phyloP scores from a whole-genome alignment of 495 filamentous ascomycete genomes.

The Wilcoxina mikolae region DNA sequence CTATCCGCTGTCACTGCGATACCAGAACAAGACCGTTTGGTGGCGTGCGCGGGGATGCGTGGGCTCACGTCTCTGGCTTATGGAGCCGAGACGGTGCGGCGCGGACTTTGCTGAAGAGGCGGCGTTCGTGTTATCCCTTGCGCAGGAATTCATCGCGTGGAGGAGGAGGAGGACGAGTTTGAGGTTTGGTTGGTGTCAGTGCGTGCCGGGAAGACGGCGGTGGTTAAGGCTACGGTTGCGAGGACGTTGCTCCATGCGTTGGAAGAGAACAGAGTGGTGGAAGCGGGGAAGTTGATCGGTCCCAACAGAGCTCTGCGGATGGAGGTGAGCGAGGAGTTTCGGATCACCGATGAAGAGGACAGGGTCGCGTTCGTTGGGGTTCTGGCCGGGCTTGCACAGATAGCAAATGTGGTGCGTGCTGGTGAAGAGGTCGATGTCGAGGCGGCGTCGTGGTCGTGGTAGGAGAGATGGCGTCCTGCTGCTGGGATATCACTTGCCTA shows the following conservation, averaged over 20 bases:
- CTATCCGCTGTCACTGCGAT: background rate
- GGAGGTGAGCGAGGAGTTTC: background rate
- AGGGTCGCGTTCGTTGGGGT: background rate
- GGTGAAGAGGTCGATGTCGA: background rate
- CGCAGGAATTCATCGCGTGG: background rate
- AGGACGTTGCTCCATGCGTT: background rate
- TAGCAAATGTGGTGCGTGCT: background rate
- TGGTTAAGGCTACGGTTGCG: background rate
- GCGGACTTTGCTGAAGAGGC: background rate
- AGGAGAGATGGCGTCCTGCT: conserved; percentile 9
- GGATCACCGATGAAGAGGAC: background rate
- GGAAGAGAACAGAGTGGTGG: conserved; percentile 11
- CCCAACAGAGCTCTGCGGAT: conserved; percentile 8
- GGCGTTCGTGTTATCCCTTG: background rate
- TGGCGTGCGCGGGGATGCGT: background rate
- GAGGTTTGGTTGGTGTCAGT: conserved; percentile 1
- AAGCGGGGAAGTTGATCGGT: conserved; percentile 6
- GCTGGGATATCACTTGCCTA: conserved; percentile 7
- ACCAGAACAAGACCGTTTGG: background rate
- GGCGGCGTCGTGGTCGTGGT: background rate
- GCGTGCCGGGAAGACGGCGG: background rate
- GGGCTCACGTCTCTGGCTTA: background rate
- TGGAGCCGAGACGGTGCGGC: background rate
- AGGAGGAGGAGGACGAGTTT: conserved; percentile 3
- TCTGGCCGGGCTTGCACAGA: background rate